phyloP scores from a whole-genome alignment of 345 rosid genomes.

The Eucalyptus erythrocorys region DNA sequence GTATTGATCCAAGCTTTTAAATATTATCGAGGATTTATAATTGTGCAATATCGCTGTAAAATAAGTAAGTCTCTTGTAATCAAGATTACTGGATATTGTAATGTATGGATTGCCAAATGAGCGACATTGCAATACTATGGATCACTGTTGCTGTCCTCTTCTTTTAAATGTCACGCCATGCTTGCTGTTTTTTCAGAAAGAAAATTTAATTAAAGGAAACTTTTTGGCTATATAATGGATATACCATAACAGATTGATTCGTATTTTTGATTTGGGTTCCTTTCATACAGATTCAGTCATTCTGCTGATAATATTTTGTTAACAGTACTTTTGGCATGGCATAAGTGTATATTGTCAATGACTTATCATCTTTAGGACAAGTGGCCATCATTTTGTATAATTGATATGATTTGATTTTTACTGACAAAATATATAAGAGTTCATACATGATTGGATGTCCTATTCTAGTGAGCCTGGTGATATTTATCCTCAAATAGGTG shows the following conservation, averaged over 20 bases:
- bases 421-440: background rate
- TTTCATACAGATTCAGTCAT: background rate
- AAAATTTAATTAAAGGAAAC: background rate
- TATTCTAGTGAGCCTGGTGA: background rate
- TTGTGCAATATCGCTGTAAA: background rate
- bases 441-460: background rate
- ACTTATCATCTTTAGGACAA: background rate
- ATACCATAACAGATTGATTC: background rate
- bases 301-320: background rate
- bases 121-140: background rate
- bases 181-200: background rate
- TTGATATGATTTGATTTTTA: background rate
- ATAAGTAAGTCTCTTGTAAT: background rate
- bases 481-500: background rate
- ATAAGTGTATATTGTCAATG: background rate
- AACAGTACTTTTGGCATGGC: background rate
- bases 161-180: background rate
- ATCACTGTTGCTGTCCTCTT: background rate
- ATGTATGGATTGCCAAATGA: background rate
- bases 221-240: background rate
- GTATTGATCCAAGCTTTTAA: background rate
- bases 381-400: background rate
- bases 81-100: background rate
- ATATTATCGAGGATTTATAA: background rate
- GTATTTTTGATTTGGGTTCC: background rate